Evolutionary conservation across 2,329 filamentous ascomycete species (phyloP).

Genomic region (Tolypocladium endophyticum): DNA sequence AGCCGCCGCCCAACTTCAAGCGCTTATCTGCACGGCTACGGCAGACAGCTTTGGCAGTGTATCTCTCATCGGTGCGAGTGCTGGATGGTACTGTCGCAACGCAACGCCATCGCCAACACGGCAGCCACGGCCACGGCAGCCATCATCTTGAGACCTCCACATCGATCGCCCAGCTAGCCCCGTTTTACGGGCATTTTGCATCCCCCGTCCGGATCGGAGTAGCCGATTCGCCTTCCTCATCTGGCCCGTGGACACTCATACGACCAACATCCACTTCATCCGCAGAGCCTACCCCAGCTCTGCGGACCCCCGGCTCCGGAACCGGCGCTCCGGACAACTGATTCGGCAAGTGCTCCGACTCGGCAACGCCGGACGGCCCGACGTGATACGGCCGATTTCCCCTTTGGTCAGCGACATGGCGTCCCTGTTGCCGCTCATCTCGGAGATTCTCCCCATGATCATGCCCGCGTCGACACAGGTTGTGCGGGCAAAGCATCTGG

Average conservation of each 20-base stretch:
- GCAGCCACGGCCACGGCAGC: neutral
- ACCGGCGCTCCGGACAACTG: neutral
- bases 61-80: neutral
- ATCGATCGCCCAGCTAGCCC: neutral
- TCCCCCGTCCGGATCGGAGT: neutral
- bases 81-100: neutral
- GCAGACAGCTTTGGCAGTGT: neutral
- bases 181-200: neutral
- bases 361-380: neutral
- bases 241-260: neutral
- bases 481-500: conserved; percentile 35
- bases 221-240: neutral
- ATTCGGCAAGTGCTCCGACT: neutral
- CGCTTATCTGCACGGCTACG: neutral
- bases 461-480: conserved; percentile 48
- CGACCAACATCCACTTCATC: neutral
- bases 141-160: neutral
- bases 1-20: too few species aligned
- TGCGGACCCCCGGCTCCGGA: neutral
- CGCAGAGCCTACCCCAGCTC: neutral
- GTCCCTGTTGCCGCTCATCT: conserved; percentile 42
- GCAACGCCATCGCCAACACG: neutral
- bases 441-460: conserved; percentile 49
- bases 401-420: conserved; percentile 22
- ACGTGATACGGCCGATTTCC: neutral